Conservation (phyloP, 768 basidiomycete genomes). For the Trametes gibbosa region DNA sequence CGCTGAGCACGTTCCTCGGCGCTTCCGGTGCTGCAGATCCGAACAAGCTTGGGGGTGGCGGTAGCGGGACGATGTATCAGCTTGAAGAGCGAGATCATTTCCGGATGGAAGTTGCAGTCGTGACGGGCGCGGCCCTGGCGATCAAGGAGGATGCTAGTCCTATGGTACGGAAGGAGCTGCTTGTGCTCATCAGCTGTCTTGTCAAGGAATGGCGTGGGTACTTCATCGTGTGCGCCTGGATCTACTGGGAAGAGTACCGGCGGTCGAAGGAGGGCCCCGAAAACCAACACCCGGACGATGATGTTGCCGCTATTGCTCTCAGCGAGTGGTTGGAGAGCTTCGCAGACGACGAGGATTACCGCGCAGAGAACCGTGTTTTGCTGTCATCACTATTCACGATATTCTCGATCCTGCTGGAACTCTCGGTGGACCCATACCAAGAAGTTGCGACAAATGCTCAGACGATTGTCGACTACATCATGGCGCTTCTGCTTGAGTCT, state of each 20-base stretch:
- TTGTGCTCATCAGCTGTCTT: constrained; percentile 87
- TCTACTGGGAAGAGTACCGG: constrained; percentile 91
- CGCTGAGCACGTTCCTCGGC: constrained; percentile 91
- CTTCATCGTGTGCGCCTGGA: constrained; percentile 95
- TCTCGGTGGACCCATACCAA: constrained; percentile 89
- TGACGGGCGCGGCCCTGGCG: constrained; percentile 82
- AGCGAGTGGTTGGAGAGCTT: constrained; percentile 76
- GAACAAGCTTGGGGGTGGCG: constrained; percentile 73
- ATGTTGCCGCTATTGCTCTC: constrained; percentile 68
- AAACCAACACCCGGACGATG: constrained; percentile 53
- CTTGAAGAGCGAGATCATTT: constrained; percentile 78
- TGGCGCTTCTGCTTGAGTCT: constrained; percentile 85
- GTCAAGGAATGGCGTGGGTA: constrained; percentile 97
- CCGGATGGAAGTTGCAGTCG: constrained; percentile 88
- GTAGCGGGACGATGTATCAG: constrained; percentile 76
- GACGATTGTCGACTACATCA: constrained; percentile 89
- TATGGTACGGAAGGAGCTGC: constrained; percentile 92
- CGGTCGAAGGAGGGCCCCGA: constrained; percentile 47
- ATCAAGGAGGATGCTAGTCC: constrained; percentile 95
- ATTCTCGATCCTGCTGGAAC: constrained; percentile 81
- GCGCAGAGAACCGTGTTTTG: constrained; percentile 78
- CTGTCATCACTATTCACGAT: constrained; percentile 95
- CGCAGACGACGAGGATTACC: constrained; percentile 58
- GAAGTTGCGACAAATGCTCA: constrained; percentile 91
- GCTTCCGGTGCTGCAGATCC: constrained; percentile 75